Percentiles rank a stretch among this genome's conserved stretches.
phyloP scores from a whole-genome alignment of 345 rosid genomes.

The Balakata baccata region DNA sequence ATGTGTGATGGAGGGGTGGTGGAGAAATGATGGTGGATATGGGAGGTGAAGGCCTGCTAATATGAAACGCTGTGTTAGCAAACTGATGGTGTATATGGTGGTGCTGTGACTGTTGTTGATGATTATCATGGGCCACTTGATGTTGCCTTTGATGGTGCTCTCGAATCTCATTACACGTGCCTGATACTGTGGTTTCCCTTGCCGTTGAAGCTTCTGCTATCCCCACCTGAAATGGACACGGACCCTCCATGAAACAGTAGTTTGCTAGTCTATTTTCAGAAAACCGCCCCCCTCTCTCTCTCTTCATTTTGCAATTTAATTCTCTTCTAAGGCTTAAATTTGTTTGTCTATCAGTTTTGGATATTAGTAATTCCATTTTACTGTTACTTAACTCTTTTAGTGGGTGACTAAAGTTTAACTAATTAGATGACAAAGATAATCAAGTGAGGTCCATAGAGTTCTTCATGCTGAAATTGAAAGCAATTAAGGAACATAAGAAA shows the following conservation, averaged over 20 bases:
- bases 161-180: slow-evolving; percentile 50
- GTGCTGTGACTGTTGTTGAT: slow-evolving; percentile 35
- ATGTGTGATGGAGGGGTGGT: slow-evolving; percentile 69
- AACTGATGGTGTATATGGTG: slow-evolving; percentile 31
- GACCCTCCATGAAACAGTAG: slow-evolving; percentile 22
- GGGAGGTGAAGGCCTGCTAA: slow-evolving; percentile 76
- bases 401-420: slow-evolving; percentile 12
- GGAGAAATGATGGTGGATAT: slow-evolving; percentile 74
- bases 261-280: slow-evolving; percentile 43
- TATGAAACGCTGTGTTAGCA: slow-evolving; percentile 65
- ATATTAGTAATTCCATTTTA: slow-evolving; percentile 2
- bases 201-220: slow-evolving; percentile 63
- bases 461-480: slow-evolving; percentile 43
- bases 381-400: slow-evolving; percentile 15
- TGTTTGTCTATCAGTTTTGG: background rate
- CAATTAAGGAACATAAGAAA: slow-evolving; percentile 25
- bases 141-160: slow-evolving; percentile 49
- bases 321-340: background rate
- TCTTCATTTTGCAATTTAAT: slow-evolving; percentile 4
- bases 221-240: slow-evolving; percentile 53
- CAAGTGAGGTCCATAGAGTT: slow-evolving; percentile 36
- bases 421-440: slow-evolving; percentile 40
- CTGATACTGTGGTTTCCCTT: slow-evolving; percentile 51
- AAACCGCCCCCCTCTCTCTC: background rate
- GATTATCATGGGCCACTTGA: slow-evolving; percentile 55